phyloP scores from a whole-genome alignment of 352 stramenopile genomes.

The Pythium volutum region DNA sequence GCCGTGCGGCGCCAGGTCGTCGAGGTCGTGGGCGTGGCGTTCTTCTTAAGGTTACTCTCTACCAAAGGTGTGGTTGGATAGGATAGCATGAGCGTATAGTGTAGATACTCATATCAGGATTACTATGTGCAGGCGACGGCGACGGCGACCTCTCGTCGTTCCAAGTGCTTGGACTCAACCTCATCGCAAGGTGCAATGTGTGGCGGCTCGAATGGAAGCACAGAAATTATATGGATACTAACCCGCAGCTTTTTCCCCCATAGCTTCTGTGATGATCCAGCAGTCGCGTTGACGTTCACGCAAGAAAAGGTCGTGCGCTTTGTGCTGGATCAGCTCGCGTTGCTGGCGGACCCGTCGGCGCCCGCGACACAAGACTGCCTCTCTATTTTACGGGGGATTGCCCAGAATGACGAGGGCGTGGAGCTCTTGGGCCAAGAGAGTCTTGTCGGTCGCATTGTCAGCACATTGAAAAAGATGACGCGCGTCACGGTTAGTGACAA shows the following conservation, averaged over 20 bases:
- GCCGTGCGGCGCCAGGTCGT: conserved; percentile 59
- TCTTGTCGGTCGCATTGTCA: conserved; percentile 44
- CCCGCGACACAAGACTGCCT: conserved; percentile 43
- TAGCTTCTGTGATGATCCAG: conserved; percentile 65
- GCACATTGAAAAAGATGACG: conserved; percentile 39
- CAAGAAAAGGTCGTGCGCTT: conserved; percentile 61
- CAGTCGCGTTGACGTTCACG: conserved; percentile 50
- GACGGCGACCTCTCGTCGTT: conserved; percentile 65
- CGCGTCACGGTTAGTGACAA: conserved; percentile 9
- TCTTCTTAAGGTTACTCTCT: conserved; percentile 78
- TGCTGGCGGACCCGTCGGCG: conserved; percentile 11
- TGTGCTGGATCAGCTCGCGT: conserved; percentile 46
- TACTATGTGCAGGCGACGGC: conserved; percentile 33
- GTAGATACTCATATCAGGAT: background rate
- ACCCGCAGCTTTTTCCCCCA: background rate
- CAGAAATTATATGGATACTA: background rate
- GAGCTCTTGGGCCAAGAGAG: conserved; percentile 30
- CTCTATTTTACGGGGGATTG: conserved; percentile 42
- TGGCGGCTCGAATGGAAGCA: background rate
- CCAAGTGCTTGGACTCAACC: conserved; percentile 69
- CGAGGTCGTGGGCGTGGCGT: conserved; percentile 53
- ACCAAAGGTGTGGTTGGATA: conserved; percentile 61
- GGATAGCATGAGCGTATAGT: too few relatives aligned
- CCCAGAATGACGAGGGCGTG: conserved; percentile 43
- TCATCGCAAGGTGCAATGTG: conserved; percentile 63